Evolutionary conservation across 176 grass and related monocot species (phyloP), one percentile per base, ranked within the genome.

Genomic region (Oryza brachyantha): DNA sequence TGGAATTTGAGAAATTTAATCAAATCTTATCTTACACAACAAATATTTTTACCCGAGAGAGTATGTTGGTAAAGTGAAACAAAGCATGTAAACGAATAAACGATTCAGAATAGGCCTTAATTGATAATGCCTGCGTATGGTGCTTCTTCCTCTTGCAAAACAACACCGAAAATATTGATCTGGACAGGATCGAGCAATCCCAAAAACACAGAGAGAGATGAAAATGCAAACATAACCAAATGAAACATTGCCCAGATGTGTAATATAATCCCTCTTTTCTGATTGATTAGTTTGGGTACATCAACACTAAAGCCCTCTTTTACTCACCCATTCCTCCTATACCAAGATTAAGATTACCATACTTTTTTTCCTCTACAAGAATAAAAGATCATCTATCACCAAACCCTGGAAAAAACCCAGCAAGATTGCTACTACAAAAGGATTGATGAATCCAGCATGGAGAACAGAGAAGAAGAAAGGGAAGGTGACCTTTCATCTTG

Each of bases 361-460:
- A n/a, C n/a, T n/a, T n/a, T n/a, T 57, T 57, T 57, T 52, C 22
- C 9, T 24, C 52, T 10, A n/a, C 21, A 57, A 19, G 13, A 45
- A 28, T 1, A 70, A 16, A 70, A 29, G 12, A 46, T 46, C 40
- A 70, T 7, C 40, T 8, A 77, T 31, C 16, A 52, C 29, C 17
- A 29, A 61, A 34, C 7, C 39, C 25, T 6, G 6, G 25, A 36
- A 36, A 36, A 78, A 80, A 27, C 62, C 68, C 25, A 63, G 40
- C 31, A 63, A 64, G 11, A 19, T 50, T 72, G 25, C 13, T 73
- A 38, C 63, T 8, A 68, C 50, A 80, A 80, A 67, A 80, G 27
- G 70, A 54, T 68, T n/a, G 79, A 55, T 55, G 68, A 72, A 62
- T 22, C 52, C 13, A 45, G 31, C 38, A 52, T 31, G 48, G 81